Base-by-base conservation (phyloP, 129 eudicot genomes). In the Flaveria robusta region DNA sequence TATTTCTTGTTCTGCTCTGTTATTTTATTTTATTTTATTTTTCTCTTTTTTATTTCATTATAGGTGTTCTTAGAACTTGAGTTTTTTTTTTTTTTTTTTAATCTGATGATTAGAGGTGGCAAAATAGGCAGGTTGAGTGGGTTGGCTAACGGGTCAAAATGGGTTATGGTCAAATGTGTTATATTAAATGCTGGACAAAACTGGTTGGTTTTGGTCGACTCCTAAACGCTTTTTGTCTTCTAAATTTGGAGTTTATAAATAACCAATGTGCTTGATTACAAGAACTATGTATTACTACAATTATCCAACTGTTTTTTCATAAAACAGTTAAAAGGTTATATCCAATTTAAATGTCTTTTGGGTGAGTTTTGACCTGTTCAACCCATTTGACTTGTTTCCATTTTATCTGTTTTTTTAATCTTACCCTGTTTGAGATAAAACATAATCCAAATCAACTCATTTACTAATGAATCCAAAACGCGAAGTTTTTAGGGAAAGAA, bases 311-410 rank as follows among this genome's bases (percentile, higher is more conserved):
- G 19, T 31, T 31, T 9, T 15, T 63, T 12, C 5, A 62, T 7
- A 26, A 62, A 60, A 60, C 7, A 3, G 9, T 13, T 60, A 60
- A 0, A 59, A 59, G 37, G 66, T 60, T 60, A 26, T 13, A 60
- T 60, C 41, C 18, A 60, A 1, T 26, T 24, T 60, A 24, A 60
- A 60, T 60, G 10, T 18, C 15, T 60, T 60, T 60, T 58, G 65
- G n/a, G 65, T 23, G 65, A 13, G 65, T 58, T 58, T 58, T 60
- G 66, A 26, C 41, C 66, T 0, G 39, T 59, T 59, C 66, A 13
- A 59, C 66, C 39, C 66, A 24, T 59, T 11, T 23, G 37, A 59
- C 66, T 11, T 59, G 1, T 10, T 59, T 24, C 8, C 66, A 54
- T 24, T 59, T 23, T 58, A 11, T 59, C 34, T 24, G 26, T 23